Conservation (phyloP, 495 filamentous ascomycete genomes). For the Neurospora tetraspora region DNA sequence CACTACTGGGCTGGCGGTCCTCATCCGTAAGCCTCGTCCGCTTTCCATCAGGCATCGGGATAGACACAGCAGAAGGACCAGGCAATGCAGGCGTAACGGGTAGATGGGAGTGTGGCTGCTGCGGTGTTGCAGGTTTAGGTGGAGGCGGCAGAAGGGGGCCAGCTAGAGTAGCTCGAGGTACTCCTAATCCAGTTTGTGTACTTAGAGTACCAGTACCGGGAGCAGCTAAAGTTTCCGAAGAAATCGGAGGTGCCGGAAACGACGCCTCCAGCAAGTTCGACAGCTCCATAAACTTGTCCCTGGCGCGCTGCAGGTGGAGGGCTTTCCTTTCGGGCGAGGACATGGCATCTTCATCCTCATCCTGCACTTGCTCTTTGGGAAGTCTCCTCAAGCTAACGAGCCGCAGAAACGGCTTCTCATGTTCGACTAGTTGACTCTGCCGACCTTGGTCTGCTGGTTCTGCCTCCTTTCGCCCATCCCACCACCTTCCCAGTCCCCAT, state of each 20-base stretch:
- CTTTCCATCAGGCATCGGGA: not conserved
- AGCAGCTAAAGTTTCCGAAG: not conserved
- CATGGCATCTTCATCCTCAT: not conserved
- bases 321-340: not conserved
- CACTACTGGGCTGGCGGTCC: not conserved
- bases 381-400: not conserved
- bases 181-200: not conserved
- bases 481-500: not conserved
- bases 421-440: not conserved
- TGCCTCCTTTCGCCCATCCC: not conserved
- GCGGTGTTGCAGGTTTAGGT: not conserved
- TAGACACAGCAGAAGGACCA: not conserved
- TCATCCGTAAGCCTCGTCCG: not conserved
- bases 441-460: not conserved
- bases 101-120: not conserved
- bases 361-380: not conserved
- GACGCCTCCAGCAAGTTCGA: not conserved
- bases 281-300: not conserved
- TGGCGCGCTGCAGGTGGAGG: not conserved
- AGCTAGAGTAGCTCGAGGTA: not conserved
- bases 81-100: not conserved
- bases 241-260: not conserved
- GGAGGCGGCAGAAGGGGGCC: not conserved
- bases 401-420: no score
- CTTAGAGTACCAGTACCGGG: not conserved